These are phyloP conservation scores for Halocafeteria seosinensis DNA, from an alignment of 108 stramenopile species.

Conservation along the genomic window DNA sequence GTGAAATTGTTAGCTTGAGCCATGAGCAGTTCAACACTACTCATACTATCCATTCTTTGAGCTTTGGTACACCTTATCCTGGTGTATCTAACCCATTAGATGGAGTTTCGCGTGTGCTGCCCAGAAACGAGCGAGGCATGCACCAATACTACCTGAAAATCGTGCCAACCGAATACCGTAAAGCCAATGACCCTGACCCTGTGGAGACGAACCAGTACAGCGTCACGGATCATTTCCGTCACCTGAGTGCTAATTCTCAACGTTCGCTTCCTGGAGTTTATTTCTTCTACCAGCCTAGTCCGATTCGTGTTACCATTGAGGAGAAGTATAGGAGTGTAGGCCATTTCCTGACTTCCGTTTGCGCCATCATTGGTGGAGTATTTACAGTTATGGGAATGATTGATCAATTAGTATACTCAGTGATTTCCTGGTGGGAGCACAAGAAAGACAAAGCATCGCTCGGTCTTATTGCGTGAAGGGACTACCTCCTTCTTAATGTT, in stretches of 20 bases:
- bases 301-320: conserved; percentile 21
- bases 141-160: conserved; percentile 36
- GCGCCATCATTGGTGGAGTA: conserved; percentile 33
- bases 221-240: conserved; percentile 32
- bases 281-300: conserved; percentile 32
- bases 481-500: no score
- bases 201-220: conserved; percentile 39
- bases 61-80: conserved; percentile 12
- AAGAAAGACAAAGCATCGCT: no score
- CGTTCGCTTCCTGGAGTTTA: conserved; percentile 33
- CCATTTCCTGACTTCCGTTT: conserved; percentile 21
- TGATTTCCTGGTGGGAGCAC: not conserved
- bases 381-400: conserved; percentile 3
- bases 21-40: conserved; percentile 12
- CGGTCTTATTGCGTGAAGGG: no score
- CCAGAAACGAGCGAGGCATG: conserved; percentile 6
- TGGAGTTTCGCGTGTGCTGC: not conserved
- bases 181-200: no score
- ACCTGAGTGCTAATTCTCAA: conserved; percentile 17
- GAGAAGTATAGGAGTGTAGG: conserved; percentile 18
- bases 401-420: not conserved
- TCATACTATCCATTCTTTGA: conserved; percentile 10
- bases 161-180: conserved; percentile 31
- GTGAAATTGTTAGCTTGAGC: conserved; percentile 7
- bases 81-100: not conserved